Evolutionary conservation across 2,329 filamentous ascomycete genomes (phyloP), one percentile per base, ranked within the genome.

Genomic region (Acephala macrosclerotiorum): DNA sequence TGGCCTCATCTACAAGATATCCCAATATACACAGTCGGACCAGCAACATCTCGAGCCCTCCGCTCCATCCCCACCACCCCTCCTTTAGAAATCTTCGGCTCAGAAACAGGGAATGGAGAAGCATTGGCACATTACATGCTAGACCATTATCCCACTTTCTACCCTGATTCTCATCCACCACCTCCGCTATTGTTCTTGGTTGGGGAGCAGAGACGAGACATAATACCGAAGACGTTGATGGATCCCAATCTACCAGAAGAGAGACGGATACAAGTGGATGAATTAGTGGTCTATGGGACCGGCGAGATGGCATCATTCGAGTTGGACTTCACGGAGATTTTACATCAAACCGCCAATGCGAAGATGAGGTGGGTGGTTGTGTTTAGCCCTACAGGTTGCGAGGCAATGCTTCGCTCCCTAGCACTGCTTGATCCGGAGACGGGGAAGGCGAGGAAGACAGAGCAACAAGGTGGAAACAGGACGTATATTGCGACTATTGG

Each of bases 261-360:
- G 16, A 77, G 79, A 60, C 82, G 86, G 58, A 91, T 96, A 25
- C 78, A 78, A 8, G 91, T 98, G 0, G 86, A 91, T 42, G 94
- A 98, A 78, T 76, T 93, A 8, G 88, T 95, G 2, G 89, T 97
- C 14, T 99, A 99, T 76, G 91, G 92, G 66, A 97, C 95, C 0
- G 89, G 87, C 0, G 91, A 95, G 65, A 93, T 94, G 89, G 85
- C 87, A 53, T 89, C 89, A 1, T 98, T 99, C 77, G 85, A 88
- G 38, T 76, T 80, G 0, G 85, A 93, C 70, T 93, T 97, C 68
- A 78, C 77, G 0, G 71, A 73, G 0, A 75, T 82, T 1, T 79
- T 94, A 36, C 72, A 77, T 1, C 77, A 80, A 42, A 87, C 86
- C 1, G 70, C 75, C 22, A 72, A 75, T 35, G 74, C 75, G 2